Conservation (phyloP, 2,329 filamentous ascomycete genomes). For the Fusarium sarcochroum region DNA sequence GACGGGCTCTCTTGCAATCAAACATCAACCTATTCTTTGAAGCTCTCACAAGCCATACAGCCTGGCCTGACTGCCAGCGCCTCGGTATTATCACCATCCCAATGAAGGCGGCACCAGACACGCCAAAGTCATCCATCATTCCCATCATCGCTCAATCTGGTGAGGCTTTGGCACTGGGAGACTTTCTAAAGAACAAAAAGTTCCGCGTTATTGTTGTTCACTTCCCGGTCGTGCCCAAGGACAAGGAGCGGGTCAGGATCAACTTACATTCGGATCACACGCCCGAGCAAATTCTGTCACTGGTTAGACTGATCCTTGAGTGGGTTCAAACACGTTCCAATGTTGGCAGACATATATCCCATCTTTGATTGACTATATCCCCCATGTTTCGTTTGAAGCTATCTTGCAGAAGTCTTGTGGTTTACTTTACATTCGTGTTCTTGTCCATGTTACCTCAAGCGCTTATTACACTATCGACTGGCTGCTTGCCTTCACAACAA, state of each 20-base stretch:
- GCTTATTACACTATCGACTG: neutral
- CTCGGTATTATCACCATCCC: neutral
- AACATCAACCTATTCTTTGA: neutral
- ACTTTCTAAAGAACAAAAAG: neutral
- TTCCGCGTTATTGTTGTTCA: conserved; percentile 3
- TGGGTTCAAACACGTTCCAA: neutral
- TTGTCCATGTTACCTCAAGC: neutral
- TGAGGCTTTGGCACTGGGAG: neutral
- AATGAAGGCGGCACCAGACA: neutral
- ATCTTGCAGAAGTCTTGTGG: neutral
- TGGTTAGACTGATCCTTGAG: neutral
- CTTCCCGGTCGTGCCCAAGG: neutral
- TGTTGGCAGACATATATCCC: fast-evolving
- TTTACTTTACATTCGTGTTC: neutral
- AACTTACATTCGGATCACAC: conserved; percentile 1
- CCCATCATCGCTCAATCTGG: neutral
- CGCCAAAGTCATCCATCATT: neutral
- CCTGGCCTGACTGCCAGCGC: neutral
- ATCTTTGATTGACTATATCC: neutral
- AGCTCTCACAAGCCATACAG: neutral
- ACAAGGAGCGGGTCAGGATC: neutral
- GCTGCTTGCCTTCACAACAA: neutral
- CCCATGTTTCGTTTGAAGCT: too few relatives aligned
- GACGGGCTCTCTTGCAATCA: neutral
- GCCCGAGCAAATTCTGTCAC: neutral